Conservation (phyloP, 169 alveolate genomes). For the Cryptosporidium canis region DNA sequence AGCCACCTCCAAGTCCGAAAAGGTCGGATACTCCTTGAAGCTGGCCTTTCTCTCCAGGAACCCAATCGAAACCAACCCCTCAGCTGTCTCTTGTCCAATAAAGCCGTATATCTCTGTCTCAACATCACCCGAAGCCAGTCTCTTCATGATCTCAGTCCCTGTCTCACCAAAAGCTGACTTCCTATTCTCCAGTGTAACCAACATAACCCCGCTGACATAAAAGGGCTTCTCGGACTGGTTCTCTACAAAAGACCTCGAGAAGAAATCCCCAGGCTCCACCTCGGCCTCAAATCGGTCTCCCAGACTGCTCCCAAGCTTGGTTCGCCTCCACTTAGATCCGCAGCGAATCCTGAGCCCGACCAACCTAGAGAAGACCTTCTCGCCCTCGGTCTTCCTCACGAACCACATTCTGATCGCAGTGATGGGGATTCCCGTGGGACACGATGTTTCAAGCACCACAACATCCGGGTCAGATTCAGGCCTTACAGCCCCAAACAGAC, state of each 20-base stretch:
- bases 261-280: conserved; percentile 48
- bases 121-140: conserved; percentile 51
- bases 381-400: conserved; percentile 23
- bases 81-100: conserved; percentile 69
- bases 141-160: conserved; percentile 44
- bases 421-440: conserved; percentile 50
- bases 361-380: conserved; percentile 29
- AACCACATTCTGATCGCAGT: conserved; percentile 70
- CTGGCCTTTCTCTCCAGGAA: conserved; percentile 35
- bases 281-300: conserved; percentile 68
- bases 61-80: conserved; percentile 65
- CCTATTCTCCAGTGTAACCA: conserved; percentile 23
- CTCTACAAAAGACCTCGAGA: conserved; percentile 48
- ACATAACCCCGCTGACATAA: conserved; percentile 35
- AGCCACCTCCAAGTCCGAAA: background rate
- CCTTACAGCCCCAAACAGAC: conserved; percentile 61
- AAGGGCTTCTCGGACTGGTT: conserved; percentile 58
- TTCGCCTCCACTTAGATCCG: conserved; percentile 54
- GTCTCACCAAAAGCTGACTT: conserved; percentile 64
- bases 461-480: conserved; percentile 60
- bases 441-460: conserved; percentile 51
- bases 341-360: conserved; percentile 61
- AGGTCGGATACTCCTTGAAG: conserved; percentile 27
- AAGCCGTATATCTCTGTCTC: conserved; percentile 65
- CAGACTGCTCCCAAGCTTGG: conserved; percentile 63